Conservation (phyloP, 2,329 filamentous ascomycete species). For the Proliferodiscus dingleyae region DNA sequence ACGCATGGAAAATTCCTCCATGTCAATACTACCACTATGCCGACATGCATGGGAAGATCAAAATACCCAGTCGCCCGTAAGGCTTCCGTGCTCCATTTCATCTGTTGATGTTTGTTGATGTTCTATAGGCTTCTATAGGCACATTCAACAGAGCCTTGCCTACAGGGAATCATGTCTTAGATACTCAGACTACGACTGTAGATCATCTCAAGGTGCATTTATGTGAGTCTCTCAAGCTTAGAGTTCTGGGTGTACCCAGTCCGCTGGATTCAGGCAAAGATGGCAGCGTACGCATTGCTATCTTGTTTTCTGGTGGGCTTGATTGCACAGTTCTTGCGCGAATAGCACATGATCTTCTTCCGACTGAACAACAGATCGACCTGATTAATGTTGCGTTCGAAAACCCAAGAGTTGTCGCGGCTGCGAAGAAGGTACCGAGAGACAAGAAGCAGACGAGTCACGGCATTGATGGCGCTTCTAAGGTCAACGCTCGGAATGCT, state of each 20-base stretch:
- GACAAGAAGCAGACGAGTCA: constrained; percentile 20
- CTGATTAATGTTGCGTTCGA: constrained; percentile 96
- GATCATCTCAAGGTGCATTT: constrained; percentile 50
- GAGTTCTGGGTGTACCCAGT: constrained; percentile 61
- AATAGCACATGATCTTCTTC: constrained; percentile 71
- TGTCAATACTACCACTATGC: constrained; percentile 9
- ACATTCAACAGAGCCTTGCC: constrained; percentile 37
- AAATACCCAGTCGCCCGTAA: constrained; percentile 4
- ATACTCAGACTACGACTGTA: constrained; percentile 46
- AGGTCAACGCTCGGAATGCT: not conserved
- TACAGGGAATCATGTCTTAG: constrained; percentile 24
- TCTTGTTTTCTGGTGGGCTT: constrained; percentile 90
- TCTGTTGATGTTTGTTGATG: constrained; percentile 8
- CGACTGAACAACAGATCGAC: constrained; percentile 66
- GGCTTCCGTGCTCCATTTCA: not conserved
- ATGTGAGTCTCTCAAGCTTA: constrained; percentile 55
- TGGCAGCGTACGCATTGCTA: constrained; percentile 55
- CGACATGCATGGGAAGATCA: constrained; percentile 11
- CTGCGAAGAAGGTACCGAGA: constrained; percentile 39
- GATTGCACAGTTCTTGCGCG: constrained; percentile 88
- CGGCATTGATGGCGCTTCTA: not conserved
- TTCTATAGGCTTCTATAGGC: constrained; percentile 18
- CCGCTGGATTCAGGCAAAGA: constrained; percentile 38
- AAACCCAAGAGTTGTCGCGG: constrained; percentile 70
- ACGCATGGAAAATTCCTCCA: not conserved